Evolutionary conservation across 176 grass and related monocot genomes (phyloP), one percentile per base, ranked within the genome.

Genomic region (Otatea glauca): DNA sequence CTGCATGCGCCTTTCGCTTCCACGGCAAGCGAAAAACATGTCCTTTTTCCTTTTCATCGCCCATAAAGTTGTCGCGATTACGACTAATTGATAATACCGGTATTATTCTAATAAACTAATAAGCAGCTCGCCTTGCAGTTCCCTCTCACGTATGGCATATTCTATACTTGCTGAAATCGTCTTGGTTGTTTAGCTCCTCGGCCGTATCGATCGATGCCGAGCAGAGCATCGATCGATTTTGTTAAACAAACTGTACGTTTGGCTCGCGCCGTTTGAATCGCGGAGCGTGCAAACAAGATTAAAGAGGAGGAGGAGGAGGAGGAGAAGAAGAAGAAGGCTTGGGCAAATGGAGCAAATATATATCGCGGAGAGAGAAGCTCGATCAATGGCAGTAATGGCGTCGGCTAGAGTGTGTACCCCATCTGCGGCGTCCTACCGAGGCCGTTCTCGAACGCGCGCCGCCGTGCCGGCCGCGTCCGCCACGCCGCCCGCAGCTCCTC

Each of bases 371-470:
- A 0, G 41, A 9, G 18, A 5, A 5, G 5, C 3, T 21, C 24
- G 3, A 15, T 7, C 24, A 5, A 15, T 7, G 39, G 67, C 24
- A 0, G n/a, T 15, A 20, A 48, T 65, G 62, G 62, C 16, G 62
- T 65, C 27, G 16, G 62, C 9, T 5, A 25, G 29, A 0, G 15
- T 39, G 76, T 37, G 18, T 92, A 98, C 96, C 96, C 96, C 96
- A 98, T 98, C 76, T 91, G 95, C 79, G 95, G 95, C 88, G 92
- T 92, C 9, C 59, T 55, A 65, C 86, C 95, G 55, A 91, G 91
- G 67, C 95, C 89, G 90, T 97, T 94, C 77, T 88, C 87, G 16
- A 77, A 44, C 10, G 69, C 68, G 38, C 55, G 61, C 55, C 93
- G 79, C 53, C 89, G 79, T 20, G 60, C 38, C 17, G 17, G 61